These are phyloP conservation scores for Linum lewisii DNA, from an alignment of 345 rosid genomes.

Conservation along the genomic window DNA sequence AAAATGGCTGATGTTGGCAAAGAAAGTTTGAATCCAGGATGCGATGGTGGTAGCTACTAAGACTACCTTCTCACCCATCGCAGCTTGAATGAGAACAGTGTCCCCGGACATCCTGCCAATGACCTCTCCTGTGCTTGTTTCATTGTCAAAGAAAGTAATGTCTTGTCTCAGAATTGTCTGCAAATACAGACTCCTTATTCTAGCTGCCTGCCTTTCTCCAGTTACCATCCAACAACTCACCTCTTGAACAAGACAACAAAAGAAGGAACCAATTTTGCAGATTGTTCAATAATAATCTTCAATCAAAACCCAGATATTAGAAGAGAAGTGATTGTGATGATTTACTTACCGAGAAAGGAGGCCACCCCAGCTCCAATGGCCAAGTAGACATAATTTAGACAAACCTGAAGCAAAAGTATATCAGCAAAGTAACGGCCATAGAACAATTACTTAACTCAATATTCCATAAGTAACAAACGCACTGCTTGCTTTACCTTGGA, in stretches of 20 bases:
- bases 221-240: slow-evolving; percentile 6
- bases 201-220: slow-evolving; percentile 5
- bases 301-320: not conserved
- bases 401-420: not conserved
- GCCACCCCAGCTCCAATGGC: not conserved
- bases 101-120: slow-evolving; percentile 4
- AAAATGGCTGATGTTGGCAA: too few relatives aligned
- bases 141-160: not conserved
- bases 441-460: too few relatives aligned
- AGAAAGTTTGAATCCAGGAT: not conserved
- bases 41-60: not conserved
- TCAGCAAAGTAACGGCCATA: too few relatives aligned
- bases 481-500: not conserved
- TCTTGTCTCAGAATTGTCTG: slow-evolving; percentile 2
- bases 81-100: slow-evolving; percentile 1
- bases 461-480: too few relatives aligned
- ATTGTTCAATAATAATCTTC: too few relatives aligned
- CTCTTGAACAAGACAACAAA: not conserved
- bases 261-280: not conserved
- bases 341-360: not conserved
- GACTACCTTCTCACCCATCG: slow-evolving; percentile 3
- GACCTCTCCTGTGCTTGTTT: slow-evolving; percentile 5
- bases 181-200: not conserved
- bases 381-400: slow-evolving; percentile 2
- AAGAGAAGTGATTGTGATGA: too few relatives aligned